Evolutionary conservation across 2,329 filamentous ascomycete species (phyloP).

Genomic region (Cryphonectria naterciae): DNA sequence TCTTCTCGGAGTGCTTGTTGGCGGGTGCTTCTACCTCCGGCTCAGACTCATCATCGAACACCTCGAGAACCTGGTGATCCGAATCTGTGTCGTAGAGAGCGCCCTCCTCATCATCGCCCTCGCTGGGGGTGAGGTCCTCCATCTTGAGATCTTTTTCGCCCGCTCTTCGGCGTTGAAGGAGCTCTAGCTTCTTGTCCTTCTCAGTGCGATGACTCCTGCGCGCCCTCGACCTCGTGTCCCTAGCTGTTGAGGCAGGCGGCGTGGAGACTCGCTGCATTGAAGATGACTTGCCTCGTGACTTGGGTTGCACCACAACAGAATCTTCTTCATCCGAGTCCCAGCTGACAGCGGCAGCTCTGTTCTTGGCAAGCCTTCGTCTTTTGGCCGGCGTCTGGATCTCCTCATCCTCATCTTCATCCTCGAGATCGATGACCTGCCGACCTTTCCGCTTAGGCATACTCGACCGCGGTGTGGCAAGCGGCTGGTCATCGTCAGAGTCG

Average conservation of each 20-base stretch:
- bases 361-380: constrained; percentile 33
- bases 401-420: constrained; percentile 21
- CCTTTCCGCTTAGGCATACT: constrained; percentile 15
- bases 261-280: neutral
- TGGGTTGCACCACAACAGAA: constrained; percentile 4
- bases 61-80: constrained; percentile 37
- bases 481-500: constrained; percentile 24
- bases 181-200: constrained; percentile 46
- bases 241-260: constrained; percentile 16
- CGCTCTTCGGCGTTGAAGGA: constrained; percentile 43
- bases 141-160: constrained; percentile 44
- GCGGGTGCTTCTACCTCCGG: constrained; percentile 20
- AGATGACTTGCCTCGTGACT: constrained; percentile 3
- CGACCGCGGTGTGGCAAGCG: constrained; percentile 24
- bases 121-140: constrained; percentile 37
- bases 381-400: constrained; percentile 36
- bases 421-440: constrained; percentile 6
- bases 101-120: constrained; percentile 52
- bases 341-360: constrained; percentile 14
- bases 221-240: constrained; percentile 22
- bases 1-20: constrained; percentile 27
- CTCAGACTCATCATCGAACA: constrained; percentile 42
- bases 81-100: constrained; percentile 42
- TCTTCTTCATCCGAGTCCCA: constrained; percentile 8
- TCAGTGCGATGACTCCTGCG: constrained; percentile 40